These are phyloP conservation scores for Tetrahymena borealis DNA, from an alignment of 73 alveolate genomes.

Conservation along the genomic window DNA sequence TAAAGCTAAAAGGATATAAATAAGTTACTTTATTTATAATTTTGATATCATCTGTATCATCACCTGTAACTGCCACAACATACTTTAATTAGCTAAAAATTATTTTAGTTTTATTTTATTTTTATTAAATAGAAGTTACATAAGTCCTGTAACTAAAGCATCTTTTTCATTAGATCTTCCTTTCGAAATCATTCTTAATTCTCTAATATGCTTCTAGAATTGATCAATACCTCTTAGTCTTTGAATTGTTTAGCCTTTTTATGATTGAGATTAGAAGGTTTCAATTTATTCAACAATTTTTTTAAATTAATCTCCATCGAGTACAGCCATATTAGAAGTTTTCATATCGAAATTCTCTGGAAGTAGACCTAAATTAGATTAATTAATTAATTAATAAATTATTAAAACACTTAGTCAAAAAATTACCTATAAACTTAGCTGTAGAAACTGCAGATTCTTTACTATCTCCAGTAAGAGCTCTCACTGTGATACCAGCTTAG, in stretches of 20 bases:
- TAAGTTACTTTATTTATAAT: not conserved
- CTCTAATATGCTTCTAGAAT: not conserved
- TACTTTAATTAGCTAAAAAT: not conserved
- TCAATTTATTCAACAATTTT: not conserved
- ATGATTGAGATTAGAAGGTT: not conserved
- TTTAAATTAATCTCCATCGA: not conserved
- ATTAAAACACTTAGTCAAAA: not conserved
- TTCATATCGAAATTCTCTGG: not conserved
- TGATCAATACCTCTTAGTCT: not conserved
- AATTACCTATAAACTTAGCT: conserved; percentile 57
- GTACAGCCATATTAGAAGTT: not conserved
- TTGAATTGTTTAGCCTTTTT: not conserved
- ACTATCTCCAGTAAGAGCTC: conserved; percentile 89
- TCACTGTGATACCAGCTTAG: conserved; percentile 67
- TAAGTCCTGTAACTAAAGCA: not conserved
- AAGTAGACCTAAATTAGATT: not conserved
- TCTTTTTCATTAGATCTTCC: not conserved
- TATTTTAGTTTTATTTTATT: not conserved
- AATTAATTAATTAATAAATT: not conserved
- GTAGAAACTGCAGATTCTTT: conserved; percentile 73
- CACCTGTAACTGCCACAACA: not conserved
- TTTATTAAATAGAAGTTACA: not conserved
- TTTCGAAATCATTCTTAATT: not conserved
- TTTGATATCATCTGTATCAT: not conserved
- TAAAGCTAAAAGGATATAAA: not conserved